Conservation (phyloP, 305 asterid species). For the Petunia hybrid region DNA sequence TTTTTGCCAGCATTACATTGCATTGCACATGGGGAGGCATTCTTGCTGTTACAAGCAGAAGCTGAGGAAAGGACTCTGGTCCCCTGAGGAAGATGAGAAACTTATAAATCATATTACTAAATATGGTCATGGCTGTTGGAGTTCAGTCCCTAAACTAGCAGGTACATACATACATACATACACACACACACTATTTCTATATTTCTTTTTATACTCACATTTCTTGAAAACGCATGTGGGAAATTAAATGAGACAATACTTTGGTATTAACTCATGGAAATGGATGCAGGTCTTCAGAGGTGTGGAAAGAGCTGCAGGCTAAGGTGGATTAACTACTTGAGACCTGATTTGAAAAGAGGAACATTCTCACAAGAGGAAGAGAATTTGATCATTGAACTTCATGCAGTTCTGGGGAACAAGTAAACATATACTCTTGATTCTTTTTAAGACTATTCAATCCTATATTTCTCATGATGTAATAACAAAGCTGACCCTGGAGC, state of each 20-base stretch:
- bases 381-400: slow-evolving; percentile 74
- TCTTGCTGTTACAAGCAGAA: slow-evolving; percentile 88
- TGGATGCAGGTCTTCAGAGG: slow-evolving; percentile 74
- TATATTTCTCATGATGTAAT: neutral
- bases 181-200: too few relatives aligned
- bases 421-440: slow-evolving; percentile 28
- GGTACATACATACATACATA: slow-evolving; percentile 50
- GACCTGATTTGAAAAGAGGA: slow-evolving; percentile 90
- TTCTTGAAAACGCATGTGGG: neutral
- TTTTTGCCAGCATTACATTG: slow-evolving; percentile 45
- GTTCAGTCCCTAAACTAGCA: slow-evolving; percentile 88
- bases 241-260: neutral
- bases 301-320: slow-evolving; percentile 90
- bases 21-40: slow-evolving; percentile 74
- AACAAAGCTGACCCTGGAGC: neutral
- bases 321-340: slow-evolving; percentile 79
- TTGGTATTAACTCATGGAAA: too few relatives aligned
- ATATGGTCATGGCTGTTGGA: slow-evolving; percentile 91
- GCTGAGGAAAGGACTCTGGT: slow-evolving; percentile 86
- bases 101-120: slow-evolving; percentile 71
- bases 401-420: slow-evolving; percentile 89
- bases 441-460: too few relatives aligned
- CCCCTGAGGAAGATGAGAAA: slow-evolving; percentile 82
- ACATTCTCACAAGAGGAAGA: slow-evolving; percentile 79
- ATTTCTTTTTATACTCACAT: too few relatives aligned